Evolutionary conservation across 1,139 yeast genomes (phyloP), one percentile per base, ranked within the genome.

Genomic region (Candida sanyaensis): DNA sequence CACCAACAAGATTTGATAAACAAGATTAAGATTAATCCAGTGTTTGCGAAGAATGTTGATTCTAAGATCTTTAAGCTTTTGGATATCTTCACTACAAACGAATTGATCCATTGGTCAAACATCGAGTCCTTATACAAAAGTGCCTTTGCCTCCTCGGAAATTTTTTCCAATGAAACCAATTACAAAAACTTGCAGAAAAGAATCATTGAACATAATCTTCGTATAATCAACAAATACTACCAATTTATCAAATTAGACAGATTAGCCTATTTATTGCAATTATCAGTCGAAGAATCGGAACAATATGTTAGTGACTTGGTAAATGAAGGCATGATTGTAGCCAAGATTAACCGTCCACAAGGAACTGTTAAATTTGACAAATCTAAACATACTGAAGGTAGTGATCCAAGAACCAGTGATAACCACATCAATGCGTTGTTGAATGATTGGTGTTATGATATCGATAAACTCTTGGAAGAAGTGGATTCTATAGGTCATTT

Each of bases 401-500:
- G 44, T 28, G 51, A 45, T 42, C 45, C 48, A 21, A 58, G 60
- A 34, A 53, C 59, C 13, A 84, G 60, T 23, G 65, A 60, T 45
- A 63, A 63, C 46, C 61, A 84, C 54, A 83, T 91, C 48, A 91
- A 91, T 64, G 96, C 88, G 55, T 75, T 90, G 56, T 81, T 95
- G 67, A 92, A 92, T 65, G 96, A 90, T 62, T 95, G 99, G 99
- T 85, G 96, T 46, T 78, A 80, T 59, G 95, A 91, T 66, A 88
- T 95, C 48, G 91, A 90, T 60, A 83, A 86, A 58, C 75, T 95
- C 56, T 77, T 95, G 59, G 90, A 86, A 55, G 95, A 92, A 61
- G 83, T 95, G 52, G 99, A 95, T 71, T 89, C 96, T 45, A 88
- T 93, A 59, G 97, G 97, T 50, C 99, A 95, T 69, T 78, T 95